Conservation (phyloP, 306 rosid species). For the Bauhinia variegata region DNA sequence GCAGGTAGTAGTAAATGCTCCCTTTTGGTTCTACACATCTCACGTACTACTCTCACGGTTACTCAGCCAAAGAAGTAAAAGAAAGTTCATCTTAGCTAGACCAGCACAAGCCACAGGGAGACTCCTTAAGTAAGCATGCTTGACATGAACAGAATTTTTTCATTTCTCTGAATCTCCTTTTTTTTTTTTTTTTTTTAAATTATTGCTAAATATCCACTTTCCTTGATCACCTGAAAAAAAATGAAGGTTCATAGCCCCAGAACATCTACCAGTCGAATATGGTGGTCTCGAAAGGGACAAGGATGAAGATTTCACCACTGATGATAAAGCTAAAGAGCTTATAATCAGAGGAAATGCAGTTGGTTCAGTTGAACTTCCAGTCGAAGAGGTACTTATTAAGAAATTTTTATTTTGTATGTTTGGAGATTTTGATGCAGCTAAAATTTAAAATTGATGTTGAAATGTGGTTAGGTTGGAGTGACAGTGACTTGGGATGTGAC, state of each 20-base stretch:
- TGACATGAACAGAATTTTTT: neutral
- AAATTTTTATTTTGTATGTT: neutral
- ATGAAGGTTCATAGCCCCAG: conserved; percentile 67
- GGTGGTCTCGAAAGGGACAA: conserved; percentile 82
- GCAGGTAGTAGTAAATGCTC: conserved; percentile 76
- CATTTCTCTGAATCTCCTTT: neutral
- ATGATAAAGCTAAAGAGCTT: conserved; percentile 55
- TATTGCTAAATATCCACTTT: conserved; percentile 15
- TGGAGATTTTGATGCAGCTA: conserved; percentile 1
- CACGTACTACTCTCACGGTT: conserved; percentile 59
- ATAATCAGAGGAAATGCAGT: conserved; percentile 49
- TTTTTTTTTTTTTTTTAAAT: neutral
- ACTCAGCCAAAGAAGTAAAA: conserved; percentile 52
- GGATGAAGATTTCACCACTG: conserved; percentile 61
- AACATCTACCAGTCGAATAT: conserved; percentile 68
- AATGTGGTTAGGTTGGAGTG: conserved; percentile 54
- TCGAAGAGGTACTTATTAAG: conserved; percentile 51
- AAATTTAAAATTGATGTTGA: neutral
- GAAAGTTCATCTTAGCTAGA: conserved; percentile 64
- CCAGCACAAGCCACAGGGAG: conserved; percentile 59
- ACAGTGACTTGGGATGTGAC: conserved; percentile 83
- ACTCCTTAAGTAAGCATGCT: conserved; percentile 72
- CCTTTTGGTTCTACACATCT: conserved; percentile 76
- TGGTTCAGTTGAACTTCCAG: conserved; percentile 56
- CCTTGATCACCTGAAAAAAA: neutral